Conservation (phyloP, 1,284 basidiomycete genomes). For the Cutaneotrichosporon dermatis region DNA sequence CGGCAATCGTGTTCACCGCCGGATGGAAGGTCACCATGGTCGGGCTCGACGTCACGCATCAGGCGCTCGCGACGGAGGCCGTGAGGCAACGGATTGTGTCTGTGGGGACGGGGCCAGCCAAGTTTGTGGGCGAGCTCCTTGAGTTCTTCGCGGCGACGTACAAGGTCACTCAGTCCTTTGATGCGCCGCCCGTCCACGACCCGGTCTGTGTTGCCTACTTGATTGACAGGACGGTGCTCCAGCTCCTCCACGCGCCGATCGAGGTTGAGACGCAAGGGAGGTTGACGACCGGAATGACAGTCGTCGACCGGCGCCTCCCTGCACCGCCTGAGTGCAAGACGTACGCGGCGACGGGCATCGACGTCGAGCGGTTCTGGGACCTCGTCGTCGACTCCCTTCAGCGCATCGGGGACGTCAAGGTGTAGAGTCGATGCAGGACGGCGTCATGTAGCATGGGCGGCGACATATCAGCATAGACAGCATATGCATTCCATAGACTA, state of each 20-base stretch:
- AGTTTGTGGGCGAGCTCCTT: conserved; percentile 13
- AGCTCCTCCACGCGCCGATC: conserved; percentile 3
- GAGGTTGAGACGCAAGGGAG: conserved; percentile 15
- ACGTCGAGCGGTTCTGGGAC: conserved; percentile 16
- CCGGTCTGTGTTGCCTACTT: conserved; percentile 17
- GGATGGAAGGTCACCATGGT: conserved; percentile 17
- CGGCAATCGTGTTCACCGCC: conserved; percentile 13
- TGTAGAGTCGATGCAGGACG: too few species aligned
- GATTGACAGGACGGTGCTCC: conserved; percentile 11
- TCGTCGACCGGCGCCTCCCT: conserved; percentile 9
- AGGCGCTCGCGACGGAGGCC: conserved; percentile 10
- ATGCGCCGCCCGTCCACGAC: conserved; percentile 21
- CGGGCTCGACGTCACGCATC: conserved; percentile 23
- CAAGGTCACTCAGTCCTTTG: conserved; percentile 10
- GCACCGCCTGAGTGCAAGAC: conserved; percentile 7
- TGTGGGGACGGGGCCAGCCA: conserved; percentile 11
- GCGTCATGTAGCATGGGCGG: too few species aligned
- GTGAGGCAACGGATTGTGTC: conserved; percentile 8
- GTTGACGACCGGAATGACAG: conserved; percentile 17
- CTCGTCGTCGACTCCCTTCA: conserved; percentile 14
- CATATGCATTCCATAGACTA: too few species aligned
- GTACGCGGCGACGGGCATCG: conserved; percentile 14
- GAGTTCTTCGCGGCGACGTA: conserved; percentile 14
- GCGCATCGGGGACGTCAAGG: conserved; percentile 8
- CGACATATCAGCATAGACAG: too few species aligned